phyloP scores from a whole-genome alignment of 1,284 basidiomycete species.

The Pterula multifida region DNA sequence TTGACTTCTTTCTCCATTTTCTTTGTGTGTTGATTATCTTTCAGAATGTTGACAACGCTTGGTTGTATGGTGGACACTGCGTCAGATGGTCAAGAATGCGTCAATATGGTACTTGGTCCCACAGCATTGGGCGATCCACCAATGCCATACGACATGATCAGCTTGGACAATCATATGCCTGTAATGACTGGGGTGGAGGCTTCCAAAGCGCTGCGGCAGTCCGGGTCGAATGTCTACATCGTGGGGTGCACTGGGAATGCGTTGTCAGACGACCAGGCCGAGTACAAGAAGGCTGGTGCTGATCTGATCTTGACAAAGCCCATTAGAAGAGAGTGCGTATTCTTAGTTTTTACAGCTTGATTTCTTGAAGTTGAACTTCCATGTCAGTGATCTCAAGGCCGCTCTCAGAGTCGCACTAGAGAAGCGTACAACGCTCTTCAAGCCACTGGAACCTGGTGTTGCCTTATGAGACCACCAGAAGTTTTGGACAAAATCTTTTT shows the following conservation, averaged over 20 bases:
- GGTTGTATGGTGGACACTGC: slow-evolving; percentile 36
- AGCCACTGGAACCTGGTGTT: too few species aligned
- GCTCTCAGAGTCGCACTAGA: too few species aligned
- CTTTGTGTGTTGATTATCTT: background rate
- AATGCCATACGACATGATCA: slow-evolving; percentile 13
- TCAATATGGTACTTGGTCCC: slow-evolving; percentile 26
- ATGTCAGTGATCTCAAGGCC: too few species aligned
- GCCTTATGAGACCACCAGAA: too few species aligned
- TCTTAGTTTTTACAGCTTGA: too few species aligned
- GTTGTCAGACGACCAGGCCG: slow-evolving; percentile 12
- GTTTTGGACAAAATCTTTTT: too few species aligned
- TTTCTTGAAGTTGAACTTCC: too few species aligned
- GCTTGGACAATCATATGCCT: slow-evolving; percentile 18
- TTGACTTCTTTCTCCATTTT: background rate
- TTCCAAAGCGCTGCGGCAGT: slow-evolving; percentile 13
- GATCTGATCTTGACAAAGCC: slow-evolving; percentile 14
- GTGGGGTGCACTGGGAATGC: slow-evolving; percentile 9
- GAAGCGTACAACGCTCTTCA: too few species aligned
- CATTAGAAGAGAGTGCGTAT: too few species aligned
- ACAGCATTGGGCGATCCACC: slow-evolving; percentile 4
- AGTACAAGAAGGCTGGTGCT: slow-evolving; percentile 11
- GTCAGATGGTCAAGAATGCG: slow-evolving; percentile 35
- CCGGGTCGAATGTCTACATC: slow-evolving; percentile 9
- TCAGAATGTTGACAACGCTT: slow-evolving; percentile 30
- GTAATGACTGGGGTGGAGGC: slow-evolving; percentile 19